A percentile compares a stretch with the other conserved stretches of the same genome.
Evolutionary conservation across 345 rosid species (phyloP).

Genomic region (Eucalyptus camaldulensis): DNA sequence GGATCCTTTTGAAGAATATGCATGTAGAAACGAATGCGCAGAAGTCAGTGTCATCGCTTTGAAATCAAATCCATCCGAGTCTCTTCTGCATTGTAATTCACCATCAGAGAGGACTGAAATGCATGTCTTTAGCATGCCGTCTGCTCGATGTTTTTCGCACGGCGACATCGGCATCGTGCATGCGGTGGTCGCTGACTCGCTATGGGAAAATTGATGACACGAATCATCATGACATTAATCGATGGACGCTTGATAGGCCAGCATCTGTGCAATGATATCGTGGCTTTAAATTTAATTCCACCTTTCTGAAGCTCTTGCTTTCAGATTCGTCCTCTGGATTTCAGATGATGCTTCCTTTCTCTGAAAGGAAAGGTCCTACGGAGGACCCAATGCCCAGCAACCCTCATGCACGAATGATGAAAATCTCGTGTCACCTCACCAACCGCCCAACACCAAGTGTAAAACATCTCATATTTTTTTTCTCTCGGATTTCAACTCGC

Average conservation of each 20-base stretch:
- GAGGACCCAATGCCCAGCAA: background rate
- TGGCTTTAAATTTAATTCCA: background rate
- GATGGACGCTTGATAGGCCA: background rate
- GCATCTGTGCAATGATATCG: background rate
- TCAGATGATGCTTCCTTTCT: background rate
- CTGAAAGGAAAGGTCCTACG: background rate
- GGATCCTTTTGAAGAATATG: background rate
- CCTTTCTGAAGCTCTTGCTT: background rate
- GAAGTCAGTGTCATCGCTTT: background rate
- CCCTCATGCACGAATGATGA: background rate
- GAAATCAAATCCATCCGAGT: background rate
- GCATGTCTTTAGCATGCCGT: background rate
- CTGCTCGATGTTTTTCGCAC: background rate
- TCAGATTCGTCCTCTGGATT: background rate
- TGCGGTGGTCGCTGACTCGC: background rate
- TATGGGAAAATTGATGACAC: background rate
- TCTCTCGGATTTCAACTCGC: background rate
- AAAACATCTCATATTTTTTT: background rate
- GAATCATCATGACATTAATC: background rate
- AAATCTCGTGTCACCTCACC: background rate
- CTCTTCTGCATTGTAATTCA: background rate
- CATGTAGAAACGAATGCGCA: background rate
- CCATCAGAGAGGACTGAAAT: background rate
- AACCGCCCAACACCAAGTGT: background rate
- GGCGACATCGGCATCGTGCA: background rate